These are phyloP conservation scores for Russula virescens DNA, from an alignment of 768 basidiomycete genomes.

Conservation along the genomic window DNA sequence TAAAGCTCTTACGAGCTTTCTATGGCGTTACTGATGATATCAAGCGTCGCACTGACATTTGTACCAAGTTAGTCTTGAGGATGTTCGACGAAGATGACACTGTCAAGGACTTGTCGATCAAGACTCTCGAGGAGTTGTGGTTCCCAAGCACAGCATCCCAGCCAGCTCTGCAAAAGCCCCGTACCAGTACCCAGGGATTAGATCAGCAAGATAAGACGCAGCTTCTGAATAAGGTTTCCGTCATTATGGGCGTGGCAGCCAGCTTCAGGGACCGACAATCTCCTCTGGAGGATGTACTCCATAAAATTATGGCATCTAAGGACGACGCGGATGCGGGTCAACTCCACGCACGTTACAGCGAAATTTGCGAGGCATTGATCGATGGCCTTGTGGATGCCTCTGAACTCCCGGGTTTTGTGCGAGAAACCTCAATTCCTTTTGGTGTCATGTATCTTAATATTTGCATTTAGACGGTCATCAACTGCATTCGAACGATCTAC, in stretches of 20 bases:
- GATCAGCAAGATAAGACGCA: constrained; percentile 45
- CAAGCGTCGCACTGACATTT: constrained; percentile 67
- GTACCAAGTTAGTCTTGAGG: constrained; percentile 71
- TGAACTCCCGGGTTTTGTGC: constrained; percentile 68
- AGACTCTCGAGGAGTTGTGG: constrained; percentile 89
- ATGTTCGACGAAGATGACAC: constrained; percentile 92
- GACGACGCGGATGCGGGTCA: constrained; percentile 45
- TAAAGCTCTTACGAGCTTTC: constrained; percentile 86
- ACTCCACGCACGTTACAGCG: constrained; percentile 64
- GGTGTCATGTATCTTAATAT: not conserved
- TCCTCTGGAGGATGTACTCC: constrained; percentile 77
- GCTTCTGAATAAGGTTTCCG: constrained; percentile 59
- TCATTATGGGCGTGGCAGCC: constrained; percentile 82
- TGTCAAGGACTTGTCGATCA: constrained; percentile 89
- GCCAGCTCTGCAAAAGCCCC: constrained; percentile 31
- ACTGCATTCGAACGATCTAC: constrained; percentile 81
- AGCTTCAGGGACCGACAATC: constrained; percentile 80
- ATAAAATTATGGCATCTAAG: constrained; percentile 75
- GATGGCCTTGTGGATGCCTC: constrained; percentile 86
- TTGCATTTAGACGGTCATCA: constrained; percentile 59
- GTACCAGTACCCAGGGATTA: constrained; percentile 27
- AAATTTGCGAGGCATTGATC: constrained; percentile 81
- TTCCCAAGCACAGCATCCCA: constrained; percentile 41
- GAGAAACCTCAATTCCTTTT: constrained; percentile 28
- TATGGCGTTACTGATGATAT: constrained; percentile 61